A percentile compares a stretch with the other conserved stretches of the same genome.
phyloP scores from a whole-genome alignment of 352 stramenopile species.

The Pythium utonaiense region DNA sequence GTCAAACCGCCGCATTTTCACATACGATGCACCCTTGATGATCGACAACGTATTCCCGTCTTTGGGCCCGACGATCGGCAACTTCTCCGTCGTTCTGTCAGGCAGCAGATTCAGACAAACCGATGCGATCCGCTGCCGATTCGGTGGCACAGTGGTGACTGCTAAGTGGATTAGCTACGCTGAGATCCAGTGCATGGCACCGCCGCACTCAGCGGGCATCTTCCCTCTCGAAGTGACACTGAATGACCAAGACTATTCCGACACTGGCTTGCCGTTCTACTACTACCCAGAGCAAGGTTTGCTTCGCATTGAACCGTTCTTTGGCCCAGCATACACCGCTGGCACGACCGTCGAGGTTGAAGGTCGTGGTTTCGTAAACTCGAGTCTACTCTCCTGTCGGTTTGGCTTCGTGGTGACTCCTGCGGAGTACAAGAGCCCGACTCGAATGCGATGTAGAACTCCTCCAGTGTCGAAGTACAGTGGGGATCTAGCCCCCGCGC shows the following conservation, averaged over 20 bases:
- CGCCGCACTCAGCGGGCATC: slow-evolving; percentile 53
- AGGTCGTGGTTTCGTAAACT: slow-evolving; percentile 88
- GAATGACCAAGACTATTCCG: slow-evolving; percentile 92
- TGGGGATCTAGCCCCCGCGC: slow-evolving; percentile 45
- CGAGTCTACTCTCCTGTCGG: slow-evolving; percentile 75
- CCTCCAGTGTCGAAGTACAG: slow-evolving; percentile 64
- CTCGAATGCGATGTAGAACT: slow-evolving; percentile 77
- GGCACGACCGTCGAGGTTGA: slow-evolving; percentile 86
- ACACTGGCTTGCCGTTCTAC: slow-evolving; percentile 57
- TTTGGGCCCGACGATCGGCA: slow-evolving; percentile 71
- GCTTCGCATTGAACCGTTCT: slow-evolving; percentile 75
- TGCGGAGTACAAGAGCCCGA: slow-evolving; percentile 75
- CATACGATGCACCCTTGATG: slow-evolving; percentile 70
- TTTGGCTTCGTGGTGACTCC: slow-evolving; percentile 86
- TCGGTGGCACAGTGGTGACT: slow-evolving; percentile 65
- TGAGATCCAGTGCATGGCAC: slow-evolving; percentile 79
- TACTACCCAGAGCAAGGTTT: slow-evolving; percentile 85
- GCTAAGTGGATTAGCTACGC: slow-evolving; percentile 62
- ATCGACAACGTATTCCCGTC: slow-evolving; percentile 75
- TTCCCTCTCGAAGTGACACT: slow-evolving; percentile 84
- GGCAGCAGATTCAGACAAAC: slow-evolving; percentile 78
- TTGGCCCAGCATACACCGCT: slow-evolving; percentile 74
- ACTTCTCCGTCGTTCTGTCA: slow-evolving; percentile 84
- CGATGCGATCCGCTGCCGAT: slow-evolving; percentile 81
- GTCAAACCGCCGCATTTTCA: slow-evolving; percentile 48